Conservation (phyloP, 768 basidiomycete species). For the Collybiopsis luxurians region DNA sequence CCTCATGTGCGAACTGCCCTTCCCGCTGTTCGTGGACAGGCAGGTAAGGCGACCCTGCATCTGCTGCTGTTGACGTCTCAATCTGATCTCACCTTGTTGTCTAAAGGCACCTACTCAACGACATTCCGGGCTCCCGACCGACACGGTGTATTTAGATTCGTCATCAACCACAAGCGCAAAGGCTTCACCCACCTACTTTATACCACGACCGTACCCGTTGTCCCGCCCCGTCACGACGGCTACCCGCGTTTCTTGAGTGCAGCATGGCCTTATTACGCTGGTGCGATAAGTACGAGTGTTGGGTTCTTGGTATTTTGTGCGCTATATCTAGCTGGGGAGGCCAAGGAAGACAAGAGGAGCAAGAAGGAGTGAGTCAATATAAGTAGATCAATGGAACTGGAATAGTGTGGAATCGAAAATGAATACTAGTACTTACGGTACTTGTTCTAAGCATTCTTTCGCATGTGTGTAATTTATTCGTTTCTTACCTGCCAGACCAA, state of each 20-base stretch:
- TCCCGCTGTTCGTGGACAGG: conserved; percentile 47
- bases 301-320: conserved; percentile 86
- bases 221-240: conserved; percentile 91
- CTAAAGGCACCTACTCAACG: conserved; percentile 50
- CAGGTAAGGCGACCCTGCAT: conserved; percentile 37
- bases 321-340: conserved; percentile 85
- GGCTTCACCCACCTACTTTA: conserved; percentile 81
- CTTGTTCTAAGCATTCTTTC: too few species aligned
- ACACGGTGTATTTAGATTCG: conserved; percentile 98
- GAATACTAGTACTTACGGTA: too few species aligned
- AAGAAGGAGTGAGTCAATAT: conserved; percentile 5
- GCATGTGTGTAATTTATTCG: too few species aligned
- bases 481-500: too few species aligned
- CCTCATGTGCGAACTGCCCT: conserved; percentile 89
- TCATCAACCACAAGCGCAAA: conserved; percentile 86
- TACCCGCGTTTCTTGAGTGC: conserved; percentile 95
- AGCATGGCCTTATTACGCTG: conserved; percentile 94
- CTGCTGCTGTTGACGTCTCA: neutral
- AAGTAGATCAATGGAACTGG: too few species aligned
- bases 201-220: conserved; percentile 77
- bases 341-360: conserved; percentile 47
- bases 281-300: conserved; percentile 84
- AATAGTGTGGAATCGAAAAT: too few species aligned
- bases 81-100: neutral
- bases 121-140: conserved; percentile 90